Base-by-base conservation (phyloP, 2,329 filamentous ascomycete species). In the Trichophyton verrucosum region DNA sequence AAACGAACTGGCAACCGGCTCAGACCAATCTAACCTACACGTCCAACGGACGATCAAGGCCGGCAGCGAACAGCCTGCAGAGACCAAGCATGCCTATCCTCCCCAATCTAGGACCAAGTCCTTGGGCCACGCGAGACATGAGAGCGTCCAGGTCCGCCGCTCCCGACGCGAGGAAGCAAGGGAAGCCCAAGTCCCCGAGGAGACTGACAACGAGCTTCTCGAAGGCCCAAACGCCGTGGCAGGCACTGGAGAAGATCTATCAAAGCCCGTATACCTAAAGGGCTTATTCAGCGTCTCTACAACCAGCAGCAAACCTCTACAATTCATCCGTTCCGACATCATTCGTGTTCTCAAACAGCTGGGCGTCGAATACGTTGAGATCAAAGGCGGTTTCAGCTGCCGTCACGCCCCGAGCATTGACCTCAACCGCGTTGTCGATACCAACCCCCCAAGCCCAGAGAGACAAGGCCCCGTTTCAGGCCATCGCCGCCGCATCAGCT, bases 201-300 rank as follows among this genome's bases (percentile, higher is more conserved):
- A 96, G 75, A 95, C 91, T 0, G 90, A 95, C 69, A 82, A 86
- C 57, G 91, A 96, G 61, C 76, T 89, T 27, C 33, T 57, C 8
- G 55, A 57, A n/a, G 27, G 27, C 8, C 8, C 38, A n/a, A 42
- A 44, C 24, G 83, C 81, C 17, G 78, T 76, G n/a, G 76, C 76
- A 44, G 76, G 78, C 1, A 73, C 76, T 55, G 85, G 87, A 3
- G 90, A 95, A 66, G 83, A 92, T 63, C 86, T 92, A 59, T 75
- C 75, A 13, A 96, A 96, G 72, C 94, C 94, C 0, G 94, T 97
- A 2, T 97, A 88, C 72, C 82, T 99, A 61, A 99, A 97, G 74
- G 94, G 94, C 3, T 80, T 99, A 17, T 97, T 99, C 76, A 97
- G 92, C 68, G 94, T 97, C 60, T 95, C 90, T 3, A 99, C 94